Conservation (phyloP, 768 basidiomycete genomes). For the Mrakia gelida region DNA sequence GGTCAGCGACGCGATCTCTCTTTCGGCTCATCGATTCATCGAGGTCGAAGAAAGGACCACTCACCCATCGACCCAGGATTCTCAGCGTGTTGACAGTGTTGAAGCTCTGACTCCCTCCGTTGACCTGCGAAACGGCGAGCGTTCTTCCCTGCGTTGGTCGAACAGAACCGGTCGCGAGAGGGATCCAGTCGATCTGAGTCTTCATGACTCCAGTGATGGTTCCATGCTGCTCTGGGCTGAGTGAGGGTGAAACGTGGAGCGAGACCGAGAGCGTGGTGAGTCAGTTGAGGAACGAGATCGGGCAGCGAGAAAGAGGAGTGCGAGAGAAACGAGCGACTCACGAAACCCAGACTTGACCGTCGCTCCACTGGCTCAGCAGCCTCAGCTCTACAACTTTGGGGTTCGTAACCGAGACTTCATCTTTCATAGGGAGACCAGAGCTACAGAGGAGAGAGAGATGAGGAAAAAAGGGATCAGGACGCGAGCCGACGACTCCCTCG, state of each 20-base stretch:
- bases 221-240: constrained; percentile 43
- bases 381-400: constrained; percentile 41
- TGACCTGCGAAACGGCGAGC: constrained; percentile 42
- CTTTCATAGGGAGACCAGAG: constrained; percentile 28
- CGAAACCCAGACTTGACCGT: constrained; percentile 29
- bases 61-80: constrained; percentile 44
- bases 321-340: neutral
- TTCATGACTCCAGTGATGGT: constrained; percentile 45
- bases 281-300: constrained; percentile 34
- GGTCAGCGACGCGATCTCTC: neutral
- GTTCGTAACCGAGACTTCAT: constrained; percentile 36
- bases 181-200: constrained; percentile 48
- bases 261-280: constrained; percentile 39
- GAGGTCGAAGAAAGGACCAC: constrained; percentile 29
- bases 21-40: neutral
- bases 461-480: neutral
- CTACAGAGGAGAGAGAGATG: neutral
- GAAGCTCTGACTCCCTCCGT: constrained; percentile 42
- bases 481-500: too few relatives aligned
- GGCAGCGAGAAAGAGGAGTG: neutral
- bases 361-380: neutral
- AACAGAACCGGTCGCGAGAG: constrained; percentile 42
- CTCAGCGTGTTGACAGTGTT: constrained; percentile 44
- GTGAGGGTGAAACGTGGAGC: constrained; percentile 2
- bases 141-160: constrained; percentile 45